Evolutionary conservation across 2,329 filamentous ascomycete genomes (phyloP).

Genomic region (Cercospora beticola): DNA sequence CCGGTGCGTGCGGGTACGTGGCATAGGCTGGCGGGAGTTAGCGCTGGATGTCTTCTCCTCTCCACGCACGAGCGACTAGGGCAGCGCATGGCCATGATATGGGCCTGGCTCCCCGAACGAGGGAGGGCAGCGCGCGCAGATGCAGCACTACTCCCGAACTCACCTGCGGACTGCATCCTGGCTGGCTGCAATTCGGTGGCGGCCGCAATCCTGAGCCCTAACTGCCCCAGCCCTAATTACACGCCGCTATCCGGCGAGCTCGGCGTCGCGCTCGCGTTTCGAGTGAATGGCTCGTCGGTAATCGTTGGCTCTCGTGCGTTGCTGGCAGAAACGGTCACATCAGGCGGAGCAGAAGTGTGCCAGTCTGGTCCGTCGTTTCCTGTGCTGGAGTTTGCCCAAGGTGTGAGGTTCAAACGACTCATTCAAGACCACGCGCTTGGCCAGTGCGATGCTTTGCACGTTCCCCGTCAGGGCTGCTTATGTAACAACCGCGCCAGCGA

Average conservation of each 20-base stretch:
- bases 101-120: not conserved
- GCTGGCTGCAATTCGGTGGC: not conserved
- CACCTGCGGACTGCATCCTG: not conserved
- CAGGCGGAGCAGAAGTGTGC: not conserved
- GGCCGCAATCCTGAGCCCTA: not conserved
- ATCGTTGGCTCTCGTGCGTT: not conserved
- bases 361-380: not conserved
- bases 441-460: not conserved
- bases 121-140: not conserved
- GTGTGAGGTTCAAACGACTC: not conserved
- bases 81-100: not conserved
- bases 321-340: not conserved
- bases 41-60: not conserved
- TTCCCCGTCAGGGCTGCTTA: not conserved
- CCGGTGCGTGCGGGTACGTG: constrained; percentile 9
- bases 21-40: constrained; percentile 11
- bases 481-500: not conserved
- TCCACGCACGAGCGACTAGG: not conserved
- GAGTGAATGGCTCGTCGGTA: not conserved
- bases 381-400: not conserved
- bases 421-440: not conserved
- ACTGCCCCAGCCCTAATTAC: not conserved
- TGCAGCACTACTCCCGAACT: not conserved
- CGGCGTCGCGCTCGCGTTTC: not conserved
- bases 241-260: not conserved